Conservation (phyloP, 768 basidiomycete genomes). For the Exsudoporus frostii region DNA sequence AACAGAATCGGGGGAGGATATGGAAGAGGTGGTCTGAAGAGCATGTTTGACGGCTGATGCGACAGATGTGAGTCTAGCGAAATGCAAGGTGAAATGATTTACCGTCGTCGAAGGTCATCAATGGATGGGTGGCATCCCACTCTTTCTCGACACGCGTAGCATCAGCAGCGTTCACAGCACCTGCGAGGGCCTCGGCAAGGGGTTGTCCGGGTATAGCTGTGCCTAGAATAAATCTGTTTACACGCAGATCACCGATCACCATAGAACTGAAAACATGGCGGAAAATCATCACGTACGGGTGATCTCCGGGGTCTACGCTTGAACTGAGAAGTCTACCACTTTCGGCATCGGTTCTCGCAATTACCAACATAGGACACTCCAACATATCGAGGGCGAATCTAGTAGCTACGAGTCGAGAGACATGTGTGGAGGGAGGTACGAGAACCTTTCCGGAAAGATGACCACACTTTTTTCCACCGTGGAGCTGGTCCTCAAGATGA, state of each 20-base stretch:
- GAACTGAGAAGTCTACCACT: slow-evolving; percentile 81
- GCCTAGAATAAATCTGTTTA: slow-evolving; percentile 59
- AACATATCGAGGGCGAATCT: slow-evolving; percentile 91
- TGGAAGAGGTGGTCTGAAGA: slow-evolving; percentile 16
- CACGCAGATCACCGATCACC: slow-evolving; percentile 7
- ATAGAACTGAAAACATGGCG: neutral
- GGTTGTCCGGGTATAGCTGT: slow-evolving; percentile 48
- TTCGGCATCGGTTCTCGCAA: slow-evolving; percentile 92
- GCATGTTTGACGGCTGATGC: slow-evolving; percentile 23
- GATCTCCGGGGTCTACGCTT: slow-evolving; percentile 79
- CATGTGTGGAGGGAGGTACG: slow-evolving; percentile 84
- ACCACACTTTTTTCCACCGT: slow-evolving; percentile 94
- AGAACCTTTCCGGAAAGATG: slow-evolving; percentile 91
- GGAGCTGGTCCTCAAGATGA: slow-evolving; percentile 91
- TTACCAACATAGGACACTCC: slow-evolving; percentile 82
- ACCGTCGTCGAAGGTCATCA: slow-evolving; percentile 88
- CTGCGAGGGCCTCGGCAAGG: slow-evolving; percentile 67
- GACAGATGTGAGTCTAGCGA: neutral
- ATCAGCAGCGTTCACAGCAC: slow-evolving; percentile 63
- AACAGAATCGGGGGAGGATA: slow-evolving; percentile 38
- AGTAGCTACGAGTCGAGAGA: slow-evolving; percentile 78
- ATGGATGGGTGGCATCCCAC: slow-evolving; percentile 65
- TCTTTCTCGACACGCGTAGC: slow-evolving; percentile 70
- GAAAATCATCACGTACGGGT: slow-evolving; percentile 41
- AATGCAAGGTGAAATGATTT: slow-evolving; percentile 46